Base-by-base conservation (phyloP, 768 basidiomycete species). In the Cyclocybe aegerita region DNA sequence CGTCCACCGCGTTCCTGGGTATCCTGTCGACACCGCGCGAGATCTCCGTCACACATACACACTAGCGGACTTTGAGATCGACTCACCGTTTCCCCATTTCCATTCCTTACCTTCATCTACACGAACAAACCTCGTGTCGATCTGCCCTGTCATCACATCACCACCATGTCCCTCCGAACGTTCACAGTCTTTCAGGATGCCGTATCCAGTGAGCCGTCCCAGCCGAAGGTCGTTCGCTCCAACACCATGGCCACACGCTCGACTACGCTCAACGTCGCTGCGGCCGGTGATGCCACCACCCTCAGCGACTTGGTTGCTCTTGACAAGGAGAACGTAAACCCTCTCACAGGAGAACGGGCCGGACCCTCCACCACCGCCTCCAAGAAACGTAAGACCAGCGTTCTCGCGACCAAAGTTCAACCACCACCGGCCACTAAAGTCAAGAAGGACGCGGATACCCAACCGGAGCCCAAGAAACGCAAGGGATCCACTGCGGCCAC, bases 321-420 rank as follows among this genome's bases (percentile, higher is more conserved):
- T 36, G 86, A 90, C 72, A 91, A 91, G 75, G 89, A 91, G 70
- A 91, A 91, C 63, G 72, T 84, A 39, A 77, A 90, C 65, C 89
- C 89, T 39, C 55, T 85, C 58, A 90, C 89, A 3, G 89, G 89
- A 5, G 77, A 80, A 52, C 82, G 80, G 34, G 67, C 82, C 2
- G 77, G 71, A 33, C 60, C 74, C 12, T 60, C 70, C 11, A 57
- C 56, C 4, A 61, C 53, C 48, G 65, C 69, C 12, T 63, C 68
- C 29, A 88, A 87, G 71, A 88, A 88, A 63, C 78, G 86, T 52
- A 87, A 87, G 64, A 83, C 81, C 0, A 68, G 66, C 40, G 80
- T 77, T 0, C 79, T 87, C 42, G 70, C 77, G 16, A 78, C 79
- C 37, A 88, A 88, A 63, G 60, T 71, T 2, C 67, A 71, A 30